Evolutionary conservation across 345 rosid genomes (phyloP), one percentile per base, ranked within the genome.

Genomic region (Microcos paniculata): DNA sequence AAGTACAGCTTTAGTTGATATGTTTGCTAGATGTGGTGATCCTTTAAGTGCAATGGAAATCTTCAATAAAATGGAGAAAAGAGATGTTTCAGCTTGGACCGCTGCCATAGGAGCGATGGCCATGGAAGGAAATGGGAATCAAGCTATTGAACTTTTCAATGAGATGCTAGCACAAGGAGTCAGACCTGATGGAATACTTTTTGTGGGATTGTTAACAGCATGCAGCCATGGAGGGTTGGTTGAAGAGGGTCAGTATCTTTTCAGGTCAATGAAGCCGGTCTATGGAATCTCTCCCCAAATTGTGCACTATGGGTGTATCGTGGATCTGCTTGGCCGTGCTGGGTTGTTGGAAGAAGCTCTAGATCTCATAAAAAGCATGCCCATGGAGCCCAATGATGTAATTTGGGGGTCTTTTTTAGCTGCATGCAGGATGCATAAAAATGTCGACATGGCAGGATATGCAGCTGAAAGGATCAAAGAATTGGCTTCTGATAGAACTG

Each of bases 61-160:
- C 42, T 88, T 88, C 73, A 61, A 79, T 48, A 73, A 77, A 61
- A 86, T 88, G 89, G 80, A 66, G 48, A 75, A 76, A 74, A 86
- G 77, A 74, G 90, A 88, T 65, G 87, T 86, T 10, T 85, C 88
- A n/a, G 84, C 91, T 70, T 87, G 92, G 92, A 88, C 87, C 64
- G 89, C 87, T 48, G 87, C 84, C 70, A 87, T 88, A 24, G 83
- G 87, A 51, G 85, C 80, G 2, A 86, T 79, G 85, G 88, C 92
- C 28, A 78, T 82, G 53, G 75, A 82, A 62, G 90, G 92, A 78
- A 80, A 80, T 11, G 86, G 92, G 4, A 63, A 63, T 30, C 74
- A 30, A 57, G 88, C 92, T 3, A 70, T 88, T 49, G 74, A 77
- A 71, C 85, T 87, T 62, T 87, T 88, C 71, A 75, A 80, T 33